Evolutionary conservation across 2,329 filamentous ascomycete genomes (phyloP).

Genomic region (Ophiocordyceps camponoti-leonardi): DNA sequence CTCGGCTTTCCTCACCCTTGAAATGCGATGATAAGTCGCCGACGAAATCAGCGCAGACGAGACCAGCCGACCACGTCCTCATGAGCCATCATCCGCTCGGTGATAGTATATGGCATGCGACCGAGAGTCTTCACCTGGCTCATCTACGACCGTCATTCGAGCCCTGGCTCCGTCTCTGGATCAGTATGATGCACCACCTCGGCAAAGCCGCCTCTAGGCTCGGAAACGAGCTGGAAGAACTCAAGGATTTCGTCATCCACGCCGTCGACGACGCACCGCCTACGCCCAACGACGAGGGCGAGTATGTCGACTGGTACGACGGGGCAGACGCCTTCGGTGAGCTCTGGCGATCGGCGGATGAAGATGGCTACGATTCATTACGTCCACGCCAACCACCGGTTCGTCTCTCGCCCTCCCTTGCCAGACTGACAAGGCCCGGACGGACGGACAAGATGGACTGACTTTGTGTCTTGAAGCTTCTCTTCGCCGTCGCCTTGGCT

Average conservation of each 20-base stretch:
- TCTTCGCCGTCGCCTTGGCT: slow-evolving; percentile 9
- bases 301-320: background rate
- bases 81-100: no score
- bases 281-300: background rate
- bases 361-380: background rate
- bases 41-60: no score
- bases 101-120: no score
- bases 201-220: slow-evolving; percentile 12
- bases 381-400: slow-evolving; percentile 1
- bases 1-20: no score
- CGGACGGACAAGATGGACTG: background rate
- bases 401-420: no score
- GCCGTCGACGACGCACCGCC: background rate
- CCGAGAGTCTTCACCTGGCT: no score
- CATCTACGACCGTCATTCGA: no score
- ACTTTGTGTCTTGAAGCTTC: background rate
- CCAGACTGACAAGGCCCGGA: no score
- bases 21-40: no score
- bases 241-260: background rate
- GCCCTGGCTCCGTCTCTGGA: background rate
- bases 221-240: slow-evolving; percentile 4
- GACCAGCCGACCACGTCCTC: no score
- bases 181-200: slow-evolving; percentile 16
- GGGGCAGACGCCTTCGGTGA: background rate
- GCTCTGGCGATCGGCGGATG: background rate